Conservation (phyloP, 768 basidiomycete genomes). For the Panaeolus cyanescens region DNA sequence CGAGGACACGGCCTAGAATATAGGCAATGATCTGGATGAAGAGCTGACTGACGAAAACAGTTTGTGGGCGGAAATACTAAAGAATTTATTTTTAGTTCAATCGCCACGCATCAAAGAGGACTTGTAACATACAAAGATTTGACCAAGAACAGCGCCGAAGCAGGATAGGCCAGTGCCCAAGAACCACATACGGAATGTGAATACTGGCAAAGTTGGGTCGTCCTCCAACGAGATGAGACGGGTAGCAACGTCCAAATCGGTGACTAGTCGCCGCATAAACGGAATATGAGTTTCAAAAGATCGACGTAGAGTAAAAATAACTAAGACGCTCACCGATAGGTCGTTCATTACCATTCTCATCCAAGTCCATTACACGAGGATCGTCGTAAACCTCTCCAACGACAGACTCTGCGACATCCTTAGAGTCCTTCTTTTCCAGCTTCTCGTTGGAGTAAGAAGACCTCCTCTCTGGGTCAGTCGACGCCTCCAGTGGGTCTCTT, state of each 20-base stretch:
- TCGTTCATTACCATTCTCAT: constrained; percentile 36
- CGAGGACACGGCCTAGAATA: constrained; percentile 46
- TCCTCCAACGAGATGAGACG: constrained; percentile 54
- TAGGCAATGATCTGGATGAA: constrained; percentile 53
- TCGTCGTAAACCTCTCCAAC: constrained; percentile 18
- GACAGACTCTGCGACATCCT: neutral
- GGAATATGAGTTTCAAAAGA: too few relatives aligned
- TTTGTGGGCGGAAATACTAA: constrained; percentile 55
- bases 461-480: neutral
- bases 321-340: constrained; percentile 30
- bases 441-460: neutral
- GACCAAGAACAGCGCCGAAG: constrained; percentile 52
- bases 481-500: neutral
- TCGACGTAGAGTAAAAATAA: neutral
- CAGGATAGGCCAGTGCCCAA: constrained; percentile 54
- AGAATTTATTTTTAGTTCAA: constrained; percentile 4
- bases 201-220: constrained; percentile 47
- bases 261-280: constrained; percentile 29
- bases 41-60: constrained; percentile 46
- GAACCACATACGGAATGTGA: constrained; percentile 59
- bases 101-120: neutral
- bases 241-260: constrained; percentile 44
- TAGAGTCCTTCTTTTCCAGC: neutral
- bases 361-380: constrained; percentile 34
- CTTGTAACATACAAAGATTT: constrained; percentile 42